Evolutionary conservation across 139 green algal genomes (phyloP).

Genomic region (Choricystis sp.): DNA sequence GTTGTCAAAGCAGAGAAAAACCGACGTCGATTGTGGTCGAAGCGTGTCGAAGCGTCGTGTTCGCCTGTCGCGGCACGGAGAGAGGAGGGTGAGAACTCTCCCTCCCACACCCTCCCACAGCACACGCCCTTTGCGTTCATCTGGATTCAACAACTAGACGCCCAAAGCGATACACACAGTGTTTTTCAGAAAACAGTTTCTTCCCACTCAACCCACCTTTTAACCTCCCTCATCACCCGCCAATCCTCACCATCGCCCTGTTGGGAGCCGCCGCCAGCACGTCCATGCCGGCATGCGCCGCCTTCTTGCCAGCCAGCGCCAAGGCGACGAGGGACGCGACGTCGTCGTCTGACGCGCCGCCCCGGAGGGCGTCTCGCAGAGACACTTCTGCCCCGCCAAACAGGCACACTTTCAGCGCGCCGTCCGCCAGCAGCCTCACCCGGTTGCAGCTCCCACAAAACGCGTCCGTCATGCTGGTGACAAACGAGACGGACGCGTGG

Average conservation of each 20-base stretch:
- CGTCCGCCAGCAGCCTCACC: constrained; percentile 86
- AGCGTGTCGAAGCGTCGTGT: no score
- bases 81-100: no score
- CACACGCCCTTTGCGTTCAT: no score
- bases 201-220: background rate
- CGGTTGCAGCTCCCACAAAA: constrained; percentile 91
- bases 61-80: no score
- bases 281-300: constrained; percentile 86
- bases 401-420: constrained; percentile 92
- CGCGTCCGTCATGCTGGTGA: constrained; percentile 90
- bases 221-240: constrained; percentile 51
- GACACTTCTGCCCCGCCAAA: constrained; percentile 87
- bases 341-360: constrained; percentile 63
- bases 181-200: background rate
- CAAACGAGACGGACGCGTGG: constrained; percentile 72
- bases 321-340: constrained; percentile 62
- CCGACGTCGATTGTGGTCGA: no score
- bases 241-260: constrained; percentile 92
- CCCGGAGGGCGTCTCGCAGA: constrained; percentile 77
- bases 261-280: constrained; percentile 67
- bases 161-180: no score
- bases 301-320: constrained; percentile 79
- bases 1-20: no score
- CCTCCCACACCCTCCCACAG: no score
- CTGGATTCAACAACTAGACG: no score